These are phyloP conservation scores for Platanus orientalis DNA, from an alignment of 164 flowering plant species.

Conservation along the genomic window DNA sequence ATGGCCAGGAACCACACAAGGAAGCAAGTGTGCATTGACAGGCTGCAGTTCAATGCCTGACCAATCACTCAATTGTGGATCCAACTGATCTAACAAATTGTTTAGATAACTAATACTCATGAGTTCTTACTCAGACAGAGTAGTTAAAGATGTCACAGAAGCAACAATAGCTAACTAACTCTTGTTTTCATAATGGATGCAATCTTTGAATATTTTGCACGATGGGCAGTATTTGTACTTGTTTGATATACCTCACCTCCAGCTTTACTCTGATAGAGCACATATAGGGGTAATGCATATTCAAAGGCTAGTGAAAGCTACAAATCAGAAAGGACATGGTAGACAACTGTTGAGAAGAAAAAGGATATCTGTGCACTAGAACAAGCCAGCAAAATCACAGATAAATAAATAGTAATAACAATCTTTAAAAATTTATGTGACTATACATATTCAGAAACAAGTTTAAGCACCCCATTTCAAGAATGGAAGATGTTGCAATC, in stretches of 20 bases:
- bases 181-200: constrained; percentile 14
- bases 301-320: not conserved
- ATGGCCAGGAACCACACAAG: constrained; percentile 55
- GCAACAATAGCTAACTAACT: constrained; percentile 16
- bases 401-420: too few relatives aligned
- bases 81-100: constrained; percentile 64
- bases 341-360: not conserved
- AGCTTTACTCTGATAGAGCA: constrained; percentile 58
- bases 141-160: constrained; percentile 25
- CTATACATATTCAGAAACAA: too few relatives aligned
- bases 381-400: not conserved
- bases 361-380: not conserved
- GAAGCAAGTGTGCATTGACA: constrained; percentile 91
- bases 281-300: constrained; percentile 3
- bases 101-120: constrained; percentile 47
- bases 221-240: constrained; percentile 10
- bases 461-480: too few relatives aligned
- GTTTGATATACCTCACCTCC: constrained; percentile 70
- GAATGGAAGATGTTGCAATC: too few relatives aligned
- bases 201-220: constrained; percentile 12
- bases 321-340: not conserved
- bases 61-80: constrained; percentile 84
- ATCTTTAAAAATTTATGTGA: too few relatives aligned
- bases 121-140: constrained; percentile 39
- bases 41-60: constrained; percentile 75